Conservation (phyloP, 495 filamentous ascomycete species). For the Daldinia childiae region DNA sequence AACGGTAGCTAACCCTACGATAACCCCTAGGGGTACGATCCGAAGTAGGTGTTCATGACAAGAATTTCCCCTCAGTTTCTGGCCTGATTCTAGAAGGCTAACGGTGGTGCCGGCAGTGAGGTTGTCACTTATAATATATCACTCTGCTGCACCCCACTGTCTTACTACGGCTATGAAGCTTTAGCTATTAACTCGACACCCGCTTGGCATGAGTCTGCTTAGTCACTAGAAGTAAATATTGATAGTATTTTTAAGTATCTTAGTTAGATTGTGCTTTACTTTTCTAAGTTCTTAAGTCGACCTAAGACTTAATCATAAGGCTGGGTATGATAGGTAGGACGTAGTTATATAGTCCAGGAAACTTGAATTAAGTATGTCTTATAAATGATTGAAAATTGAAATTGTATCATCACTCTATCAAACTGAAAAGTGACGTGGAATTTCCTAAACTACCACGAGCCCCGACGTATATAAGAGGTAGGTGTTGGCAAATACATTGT, state of each 20-base stretch:
- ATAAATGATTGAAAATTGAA: background rate
- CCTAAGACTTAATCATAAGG: background rate
- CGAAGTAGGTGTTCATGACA: background rate
- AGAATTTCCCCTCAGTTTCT: background rate
- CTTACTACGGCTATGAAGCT: background rate
- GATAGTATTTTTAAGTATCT: too few relatives aligned
- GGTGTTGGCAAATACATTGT: background rate
- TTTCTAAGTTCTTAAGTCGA: background rate
- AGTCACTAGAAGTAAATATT: background rate
- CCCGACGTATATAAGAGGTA: background rate
- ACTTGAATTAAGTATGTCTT: background rate
- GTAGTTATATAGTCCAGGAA: background rate
- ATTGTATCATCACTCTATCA: background rate
- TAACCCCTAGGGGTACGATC: constrained; percentile 1
- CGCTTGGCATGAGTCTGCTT: background rate
- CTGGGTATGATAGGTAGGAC: too few relatives aligned
- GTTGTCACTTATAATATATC: background rate
- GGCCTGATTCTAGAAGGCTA: background rate
- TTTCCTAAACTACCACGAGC: background rate
- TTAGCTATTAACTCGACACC: background rate
- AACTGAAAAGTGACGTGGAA: background rate
- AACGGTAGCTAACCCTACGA: background rate
- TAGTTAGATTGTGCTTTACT: too few relatives aligned
- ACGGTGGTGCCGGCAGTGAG: background rate
- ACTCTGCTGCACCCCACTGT: background rate